Evolutionary conservation across 2,329 filamentous ascomycete genomes (phyloP).

Genomic region (Claviceps sp.): DNA sequence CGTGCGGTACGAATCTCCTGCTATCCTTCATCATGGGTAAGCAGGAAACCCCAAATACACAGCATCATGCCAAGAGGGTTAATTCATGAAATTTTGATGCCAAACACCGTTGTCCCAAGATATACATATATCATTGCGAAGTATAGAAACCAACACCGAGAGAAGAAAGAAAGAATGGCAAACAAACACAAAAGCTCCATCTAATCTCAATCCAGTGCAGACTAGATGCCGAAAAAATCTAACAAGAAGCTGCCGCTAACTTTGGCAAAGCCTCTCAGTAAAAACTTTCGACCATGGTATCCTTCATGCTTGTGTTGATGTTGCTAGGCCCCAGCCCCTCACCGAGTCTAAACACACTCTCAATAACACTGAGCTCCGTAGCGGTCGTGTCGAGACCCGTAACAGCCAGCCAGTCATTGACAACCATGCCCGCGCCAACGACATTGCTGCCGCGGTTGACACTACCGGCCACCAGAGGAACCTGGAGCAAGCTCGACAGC

Average conservation of each 20-base stretch:
- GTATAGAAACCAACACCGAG: neutral
- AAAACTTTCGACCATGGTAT: constrained; percentile 98
- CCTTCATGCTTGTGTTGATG: constrained; percentile 79
- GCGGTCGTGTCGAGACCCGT: constrained; percentile 89
- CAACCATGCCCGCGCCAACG: constrained; percentile 57
- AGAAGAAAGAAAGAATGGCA: neutral
- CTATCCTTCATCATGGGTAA: constrained; percentile 2
- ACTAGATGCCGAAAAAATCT: constrained; percentile 8
- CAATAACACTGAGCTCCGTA: constrained; percentile 92
- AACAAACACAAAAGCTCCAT: neutral
- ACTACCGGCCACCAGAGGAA: constrained; percentile 85
- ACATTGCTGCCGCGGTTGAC: constrained; percentile 89
- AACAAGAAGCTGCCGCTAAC: too few relatives aligned
- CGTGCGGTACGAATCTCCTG: neutral
- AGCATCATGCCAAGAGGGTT: neutral
- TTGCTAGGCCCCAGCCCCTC: constrained; percentile 69
- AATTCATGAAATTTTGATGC: constrained; percentile 2
- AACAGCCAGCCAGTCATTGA: constrained; percentile 86
- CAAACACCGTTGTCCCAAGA: constrained; percentile 6
- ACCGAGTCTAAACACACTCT: constrained; percentile 88
- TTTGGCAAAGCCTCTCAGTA: constrained; percentile 44
- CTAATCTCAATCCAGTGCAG: neutral
- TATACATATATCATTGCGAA: neutral
- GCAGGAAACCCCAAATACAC: neutral
- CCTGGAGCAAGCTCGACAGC: constrained; percentile 81